Base-by-base conservation (phyloP, 2,329 filamentous ascomycete species). In the Penicillium verrucosum region DNA sequence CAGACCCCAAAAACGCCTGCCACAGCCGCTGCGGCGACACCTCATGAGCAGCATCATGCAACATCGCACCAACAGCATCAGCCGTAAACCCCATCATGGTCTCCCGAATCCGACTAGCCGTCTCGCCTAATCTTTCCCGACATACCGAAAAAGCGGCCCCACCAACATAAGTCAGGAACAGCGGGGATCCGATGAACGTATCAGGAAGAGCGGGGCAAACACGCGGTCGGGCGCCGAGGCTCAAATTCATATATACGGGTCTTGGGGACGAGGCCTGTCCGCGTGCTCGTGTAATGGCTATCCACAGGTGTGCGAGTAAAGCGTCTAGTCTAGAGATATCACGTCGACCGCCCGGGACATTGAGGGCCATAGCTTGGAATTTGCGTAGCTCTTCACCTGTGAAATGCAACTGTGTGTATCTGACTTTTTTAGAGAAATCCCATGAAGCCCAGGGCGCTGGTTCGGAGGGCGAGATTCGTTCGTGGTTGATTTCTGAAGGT, bases 11-110 rank as follows among this genome's bases (percentile, higher is more conserved):
- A 51, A 81, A 81, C 0, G 63, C 75, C 57, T 78, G 74, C 80
- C 79, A 82, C 16, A 81, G 58, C 6, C 80, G 70, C 65, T 81
- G 79, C 0, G 80, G 79, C 11, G 72, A 73, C 11, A 71, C 60
- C 60, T 81, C 79, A 53, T 75, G 68, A 3, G 76, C 76, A 10
- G 71, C 69, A 47, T 78, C 75, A 53, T 81, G 75, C 3, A 82
- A 62, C 34, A 75, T 65, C 4, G 76, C 73, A 0, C 68, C 71
- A 2, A 82, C 63, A 0, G 71, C 70, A 5, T 70, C 69, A 0
- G 71, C 67, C 0, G 72, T 76, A 56, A 80, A 80, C 1, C 25
- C 62, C 4, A 62, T 51, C 43, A 80, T 61, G 8, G 67, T 75
- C 1, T 60, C 18, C 3, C 77, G 69, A 23, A 81, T 75, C 27